Evolutionary conservation across 345 rosid genomes (phyloP), one percentile per base, ranked within the genome.

Genomic region (Bruguiera sexangula): DNA sequence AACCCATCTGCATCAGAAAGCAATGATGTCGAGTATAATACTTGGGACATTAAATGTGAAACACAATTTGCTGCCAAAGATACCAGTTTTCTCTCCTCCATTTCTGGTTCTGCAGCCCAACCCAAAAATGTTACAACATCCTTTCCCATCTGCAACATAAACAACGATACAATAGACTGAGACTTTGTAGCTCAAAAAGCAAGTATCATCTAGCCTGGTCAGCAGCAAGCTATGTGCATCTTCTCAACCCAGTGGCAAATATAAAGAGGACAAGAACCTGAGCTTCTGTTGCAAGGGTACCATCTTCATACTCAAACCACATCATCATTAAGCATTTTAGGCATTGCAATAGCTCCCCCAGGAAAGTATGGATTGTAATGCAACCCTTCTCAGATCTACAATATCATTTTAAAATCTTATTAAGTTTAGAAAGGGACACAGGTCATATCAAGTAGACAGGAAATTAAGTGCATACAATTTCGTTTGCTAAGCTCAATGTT

Each of bases 81-180:
- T 85, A 96, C 98, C 92, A 96, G 76, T 72, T 96, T 96, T 80
- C 99, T 86, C 77, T 96, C 99, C 77, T 96, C 98, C 99, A 96
- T 96, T 82, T 96, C 99, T 16, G 98, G 99, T 79, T 96, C 97
- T 21, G 98, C 98, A 22, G 99, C 99, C 99, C 99, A 96, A 4
- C 94, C 21, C 73, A 96, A 84, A 75, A 96, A 92, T 48, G 94
- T 20, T 19, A 90, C 95, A 15, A 96, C 89, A 82, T 96, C 97
- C 83, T 96, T 96, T 78, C 98, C 98, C 99, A 96, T 96, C 99
- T 96, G 85, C 76, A 26, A 65, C 75, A 54, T 74, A 51, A 67
- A 36, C 8, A 48, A 62, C 63, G 21, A 55, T 5, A 43, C 24
- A 19, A 3, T 61, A 31, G 61, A 2, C 9, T 61, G 53, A 74